Evolutionary conservation across 768 basidiomycete genomes (phyloP).

Genomic region (Megacollybia marginata): DNA sequence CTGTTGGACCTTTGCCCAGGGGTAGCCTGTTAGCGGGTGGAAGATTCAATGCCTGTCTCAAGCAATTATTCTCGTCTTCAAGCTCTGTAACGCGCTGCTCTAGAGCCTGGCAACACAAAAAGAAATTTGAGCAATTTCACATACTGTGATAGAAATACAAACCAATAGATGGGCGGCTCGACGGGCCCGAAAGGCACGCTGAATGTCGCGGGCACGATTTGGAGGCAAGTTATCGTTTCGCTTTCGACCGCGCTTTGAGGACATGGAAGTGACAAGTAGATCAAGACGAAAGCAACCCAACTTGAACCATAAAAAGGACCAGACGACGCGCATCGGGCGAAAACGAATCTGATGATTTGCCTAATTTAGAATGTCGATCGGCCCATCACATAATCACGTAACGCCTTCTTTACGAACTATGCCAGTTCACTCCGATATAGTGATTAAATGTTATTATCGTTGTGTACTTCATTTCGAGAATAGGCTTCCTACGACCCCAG

Average conservation of each 20-base stretch:
- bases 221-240: conserved; percentile 75
- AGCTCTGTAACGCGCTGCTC: conserved; percentile 77
- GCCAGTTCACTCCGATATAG: no score
- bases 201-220: conserved; percentile 81
- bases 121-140: conserved; percentile 36
- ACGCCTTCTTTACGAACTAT: no score
- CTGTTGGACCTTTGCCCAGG: conserved; percentile 81
- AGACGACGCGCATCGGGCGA: background rate
- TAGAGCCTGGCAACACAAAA: conserved; percentile 49
- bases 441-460: no score
- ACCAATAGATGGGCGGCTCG: conserved; percentile 85
- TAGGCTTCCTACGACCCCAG: no score
- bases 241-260: conserved; percentile 83
- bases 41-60: conserved; percentile 65
- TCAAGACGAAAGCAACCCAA: conserved; percentile 16
- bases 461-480: no score
- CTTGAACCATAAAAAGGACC: conserved; percentile 35
- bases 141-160: conserved; percentile 21
- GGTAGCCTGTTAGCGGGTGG: conserved; percentile 66
- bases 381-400: no score
- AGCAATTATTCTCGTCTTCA: conserved; percentile 73
- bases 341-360: background rate
- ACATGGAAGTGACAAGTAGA: conserved; percentile 43
- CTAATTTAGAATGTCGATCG: background rate
- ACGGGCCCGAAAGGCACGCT: conserved; percentile 83